A percentile compares a stretch with the other conserved stretches of the same genome.
phyloP scores from a whole-genome alignment of 306 rosid genomes.

The Malus asiatica region DNA sequence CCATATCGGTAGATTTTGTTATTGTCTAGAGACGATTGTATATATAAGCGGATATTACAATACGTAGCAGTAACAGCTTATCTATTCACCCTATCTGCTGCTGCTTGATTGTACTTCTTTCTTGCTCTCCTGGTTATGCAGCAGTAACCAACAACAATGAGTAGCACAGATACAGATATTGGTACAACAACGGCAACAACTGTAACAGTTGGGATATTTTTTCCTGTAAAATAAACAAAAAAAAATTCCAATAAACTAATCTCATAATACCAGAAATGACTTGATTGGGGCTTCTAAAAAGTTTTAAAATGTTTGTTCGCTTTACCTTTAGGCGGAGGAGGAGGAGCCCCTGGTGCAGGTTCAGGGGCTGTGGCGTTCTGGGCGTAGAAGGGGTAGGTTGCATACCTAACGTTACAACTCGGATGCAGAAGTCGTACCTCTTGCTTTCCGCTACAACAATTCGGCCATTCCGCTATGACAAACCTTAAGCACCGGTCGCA shows the following conservation, averaged over 20 bases:
- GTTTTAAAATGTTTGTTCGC: not conserved
- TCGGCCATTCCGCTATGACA: not conserved
- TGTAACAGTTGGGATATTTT: not conserved
- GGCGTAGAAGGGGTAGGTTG: not conserved
- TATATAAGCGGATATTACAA: not conserved
- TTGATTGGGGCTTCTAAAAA: no score
- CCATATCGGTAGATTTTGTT: no score
- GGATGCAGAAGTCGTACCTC: not conserved
- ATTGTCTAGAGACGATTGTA: no score
- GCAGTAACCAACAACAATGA: not conserved
- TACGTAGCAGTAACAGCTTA: not conserved
- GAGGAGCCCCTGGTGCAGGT: not conserved
- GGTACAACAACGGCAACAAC: not conserved
- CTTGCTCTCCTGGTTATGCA: not conserved
- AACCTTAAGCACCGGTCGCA: not conserved
- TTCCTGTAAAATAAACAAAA: not conserved
- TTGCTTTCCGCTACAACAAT: not conserved
- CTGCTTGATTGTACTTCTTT: not conserved
- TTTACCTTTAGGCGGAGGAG: not conserved
- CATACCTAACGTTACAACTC: conserved; percentile 11
- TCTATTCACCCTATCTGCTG: not conserved
- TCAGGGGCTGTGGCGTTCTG: not conserved
- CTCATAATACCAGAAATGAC: no score
- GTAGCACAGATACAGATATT: not conserved
- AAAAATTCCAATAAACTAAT: not conserved